Percentiles rank a stretch among this genome's conserved stretches.
phyloP scores from a whole-genome alignment of 768 basidiomycete genomes.

The Leccinum subtestaceum region DNA sequence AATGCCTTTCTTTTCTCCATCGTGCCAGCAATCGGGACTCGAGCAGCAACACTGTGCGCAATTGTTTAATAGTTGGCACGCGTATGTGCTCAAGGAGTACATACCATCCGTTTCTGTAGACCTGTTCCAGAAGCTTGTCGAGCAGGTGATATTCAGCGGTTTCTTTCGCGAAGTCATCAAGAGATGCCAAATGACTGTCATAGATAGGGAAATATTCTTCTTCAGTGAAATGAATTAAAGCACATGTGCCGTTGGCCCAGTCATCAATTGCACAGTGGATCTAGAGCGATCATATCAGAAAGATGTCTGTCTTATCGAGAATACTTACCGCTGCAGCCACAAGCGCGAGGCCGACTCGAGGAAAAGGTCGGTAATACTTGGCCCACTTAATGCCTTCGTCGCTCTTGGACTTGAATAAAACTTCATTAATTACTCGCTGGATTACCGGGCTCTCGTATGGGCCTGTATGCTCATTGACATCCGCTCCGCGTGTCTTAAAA shows the following conservation, averaged over 20 bases:
- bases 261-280: not conserved
- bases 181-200: not conserved
- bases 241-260: not conserved
- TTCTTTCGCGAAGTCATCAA: not conserved
- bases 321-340: too few species aligned
- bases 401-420: not conserved
- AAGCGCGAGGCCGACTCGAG: too few species aligned
- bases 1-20: too few species aligned
- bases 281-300: not conserved
- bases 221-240: not conserved
- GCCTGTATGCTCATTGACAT: not conserved
- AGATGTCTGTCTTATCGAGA: too few species aligned
- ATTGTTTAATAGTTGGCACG: too few species aligned
- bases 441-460: not conserved
- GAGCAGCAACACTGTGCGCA: too few species aligned
- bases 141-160: not conserved
- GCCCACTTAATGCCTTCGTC: not conserved
- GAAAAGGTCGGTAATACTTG: not conserved
- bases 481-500: not conserved
- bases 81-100: not conserved
- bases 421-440: not conserved
- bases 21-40: too few species aligned
- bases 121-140: not conserved
- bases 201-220: not conserved
- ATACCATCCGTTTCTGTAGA: not conserved